A percentile compares a stretch with the other conserved stretches of the same genome.
These are phyloP conservation scores for Lipomyces yarrowii DNA, from an alignment of 1,139 yeast species.

Conservation along the genomic window DNA sequence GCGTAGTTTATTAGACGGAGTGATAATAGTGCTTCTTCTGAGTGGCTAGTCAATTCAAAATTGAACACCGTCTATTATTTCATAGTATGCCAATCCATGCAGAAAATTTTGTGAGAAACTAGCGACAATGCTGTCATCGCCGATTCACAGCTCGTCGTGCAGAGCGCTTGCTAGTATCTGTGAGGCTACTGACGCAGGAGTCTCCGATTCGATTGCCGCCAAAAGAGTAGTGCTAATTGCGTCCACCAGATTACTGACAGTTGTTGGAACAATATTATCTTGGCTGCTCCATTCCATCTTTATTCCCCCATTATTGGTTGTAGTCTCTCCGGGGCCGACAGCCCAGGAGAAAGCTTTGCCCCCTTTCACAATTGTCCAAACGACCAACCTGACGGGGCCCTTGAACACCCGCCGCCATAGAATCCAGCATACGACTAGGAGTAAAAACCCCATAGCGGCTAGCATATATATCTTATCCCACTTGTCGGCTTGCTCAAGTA, in stretches of 20 bases:
- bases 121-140: background rate
- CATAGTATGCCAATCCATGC: background rate
- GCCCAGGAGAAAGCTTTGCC: slow-evolving; percentile 21
- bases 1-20: no score
- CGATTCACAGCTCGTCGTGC: background rate
- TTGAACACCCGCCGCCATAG: slow-evolving; percentile 63
- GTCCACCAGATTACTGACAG: background rate
- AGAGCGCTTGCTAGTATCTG: background rate
- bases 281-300: background rate
- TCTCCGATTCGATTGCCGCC: background rate
- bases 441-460: slow-evolving; percentile 59
- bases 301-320: background rate
- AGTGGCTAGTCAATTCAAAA: background rate
- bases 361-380: slow-evolving; percentile 59
- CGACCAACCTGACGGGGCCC: slow-evolving; percentile 56
- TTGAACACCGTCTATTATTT: background rate
- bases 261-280: background rate
- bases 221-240: background rate
- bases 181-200: background rate
- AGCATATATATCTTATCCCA: slow-evolving; percentile 64
- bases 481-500: slow-evolving; percentile 68
- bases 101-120: background rate
- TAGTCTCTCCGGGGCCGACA: background rate
- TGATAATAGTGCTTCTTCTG: no score
- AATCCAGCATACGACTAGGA: slow-evolving; percentile 61